Conservation (phyloP, 305 asterid species). For the Fraxinus sp. region DNA sequence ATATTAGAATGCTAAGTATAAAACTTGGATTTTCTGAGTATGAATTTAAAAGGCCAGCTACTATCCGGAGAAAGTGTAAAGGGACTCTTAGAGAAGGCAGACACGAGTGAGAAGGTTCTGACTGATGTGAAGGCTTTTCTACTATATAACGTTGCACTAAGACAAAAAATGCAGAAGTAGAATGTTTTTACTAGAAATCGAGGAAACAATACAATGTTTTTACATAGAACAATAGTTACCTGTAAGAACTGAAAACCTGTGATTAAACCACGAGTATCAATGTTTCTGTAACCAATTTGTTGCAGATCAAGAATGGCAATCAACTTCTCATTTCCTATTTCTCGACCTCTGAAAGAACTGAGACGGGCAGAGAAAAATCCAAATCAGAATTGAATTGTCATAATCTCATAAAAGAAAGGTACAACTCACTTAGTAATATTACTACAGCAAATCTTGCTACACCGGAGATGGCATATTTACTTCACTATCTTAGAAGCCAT, state of each 20-base stretch:
- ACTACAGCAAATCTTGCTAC: background rate
- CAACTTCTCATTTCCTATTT: slow-evolving; percentile 67
- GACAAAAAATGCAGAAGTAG: background rate
- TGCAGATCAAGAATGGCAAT: slow-evolving; percentile 62
- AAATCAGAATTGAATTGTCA: slow-evolving; percentile 6
- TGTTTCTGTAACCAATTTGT: slow-evolving; percentile 51
- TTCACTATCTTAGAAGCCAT: background rate
- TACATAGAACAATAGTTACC: slow-evolving; percentile 35
- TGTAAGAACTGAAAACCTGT: slow-evolving; percentile 82
- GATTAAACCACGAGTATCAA: slow-evolving; percentile 67
- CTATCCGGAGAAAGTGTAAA: background rate
- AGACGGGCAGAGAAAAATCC: slow-evolving; percentile 19
- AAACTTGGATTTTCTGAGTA: background rate
- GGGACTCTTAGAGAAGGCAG: background rate
- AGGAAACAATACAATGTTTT: background rate
- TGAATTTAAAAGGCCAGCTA: background rate
- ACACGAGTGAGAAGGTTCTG: background rate
- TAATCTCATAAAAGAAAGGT: background rate
- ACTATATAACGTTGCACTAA: background rate
- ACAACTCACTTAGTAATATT: background rate
- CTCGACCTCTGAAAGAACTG: slow-evolving; percentile 58
- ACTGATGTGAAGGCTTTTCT: background rate
- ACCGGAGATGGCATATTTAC: background rate
- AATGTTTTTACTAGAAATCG: background rate
- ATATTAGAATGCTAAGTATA: background rate